Percentiles rank a stretch among this genome's conserved stretches.
Conservation (phyloP, 352 stramenopile species). For the Phytophthora ramorum region DNA sequence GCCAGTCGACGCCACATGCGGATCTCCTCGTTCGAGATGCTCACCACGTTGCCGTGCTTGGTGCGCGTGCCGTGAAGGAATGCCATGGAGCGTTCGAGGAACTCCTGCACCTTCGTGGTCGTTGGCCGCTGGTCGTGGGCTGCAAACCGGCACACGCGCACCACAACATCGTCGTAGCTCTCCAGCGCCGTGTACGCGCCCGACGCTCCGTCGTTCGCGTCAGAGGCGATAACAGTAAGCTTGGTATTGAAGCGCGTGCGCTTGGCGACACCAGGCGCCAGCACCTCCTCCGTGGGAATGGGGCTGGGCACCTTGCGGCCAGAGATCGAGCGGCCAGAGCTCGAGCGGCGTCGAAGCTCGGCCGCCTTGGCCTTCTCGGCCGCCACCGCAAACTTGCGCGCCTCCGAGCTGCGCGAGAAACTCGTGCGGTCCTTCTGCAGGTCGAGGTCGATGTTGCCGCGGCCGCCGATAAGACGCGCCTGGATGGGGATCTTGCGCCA, state of each 20-base stretch:
- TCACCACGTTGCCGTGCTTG: slow-evolving; percentile 74
- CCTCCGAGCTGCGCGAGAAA: slow-evolving; percentile 64
- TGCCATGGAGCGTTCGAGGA: slow-evolving; percentile 77
- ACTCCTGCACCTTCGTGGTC: slow-evolving; percentile 78
- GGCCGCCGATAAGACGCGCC: slow-evolving; percentile 60
- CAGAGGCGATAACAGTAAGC: slow-evolving; percentile 30
- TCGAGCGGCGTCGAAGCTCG: slow-evolving; percentile 33
- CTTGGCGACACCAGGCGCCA: slow-evolving; percentile 53
- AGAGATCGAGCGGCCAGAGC: slow-evolving; percentile 6
- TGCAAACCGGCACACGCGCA: slow-evolving; percentile 74
- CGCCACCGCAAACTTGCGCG: slow-evolving; percentile 47
- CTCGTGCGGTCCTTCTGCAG: slow-evolving; percentile 70
- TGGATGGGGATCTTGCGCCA: slow-evolving; percentile 84
- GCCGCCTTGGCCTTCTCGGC: slow-evolving; percentile 43
- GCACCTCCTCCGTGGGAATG: slow-evolving; percentile 46
- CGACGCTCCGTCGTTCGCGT: slow-evolving; percentile 33
- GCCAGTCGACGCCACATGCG: slow-evolving; percentile 80
- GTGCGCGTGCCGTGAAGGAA: slow-evolving; percentile 73
- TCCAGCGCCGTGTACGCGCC: slow-evolving; percentile 61
- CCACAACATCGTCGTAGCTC: slow-evolving; percentile 80
- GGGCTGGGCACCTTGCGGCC: slow-evolving; percentile 36
- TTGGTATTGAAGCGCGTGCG: slow-evolving; percentile 53
- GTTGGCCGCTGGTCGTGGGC: slow-evolving; percentile 72
- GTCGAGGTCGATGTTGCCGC: slow-evolving; percentile 61
- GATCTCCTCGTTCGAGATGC: slow-evolving; percentile 85